A percentile compares a stretch with the other conserved stretches of the same genome.
Evolutionary conservation across 257 asterid species (phyloP).

Genomic region (Salvia hispanica): DNA sequence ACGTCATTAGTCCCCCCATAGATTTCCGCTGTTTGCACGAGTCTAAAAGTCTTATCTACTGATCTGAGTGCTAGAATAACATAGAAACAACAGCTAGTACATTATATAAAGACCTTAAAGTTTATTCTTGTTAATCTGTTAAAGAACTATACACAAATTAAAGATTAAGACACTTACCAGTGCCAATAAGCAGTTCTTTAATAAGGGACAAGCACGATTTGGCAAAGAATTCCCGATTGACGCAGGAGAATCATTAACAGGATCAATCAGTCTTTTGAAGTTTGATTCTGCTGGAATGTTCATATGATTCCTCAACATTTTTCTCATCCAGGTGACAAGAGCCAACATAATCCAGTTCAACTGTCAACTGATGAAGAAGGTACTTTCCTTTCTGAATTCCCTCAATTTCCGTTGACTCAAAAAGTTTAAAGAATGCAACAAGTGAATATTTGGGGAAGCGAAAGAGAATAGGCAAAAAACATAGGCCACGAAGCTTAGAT

Average conservation of each 20-base stretch:
- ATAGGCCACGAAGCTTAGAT: conserved; percentile 62
- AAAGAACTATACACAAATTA: conserved; percentile 10
- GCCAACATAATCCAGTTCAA: conserved; percentile 50
- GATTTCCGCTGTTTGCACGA: not conserved
- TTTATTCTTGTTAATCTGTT: conserved; percentile 17
- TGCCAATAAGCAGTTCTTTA: conserved; percentile 67
- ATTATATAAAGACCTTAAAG: conserved; percentile 23
- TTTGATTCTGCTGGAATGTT: conserved; percentile 37
- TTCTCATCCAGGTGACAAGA: conserved; percentile 33
- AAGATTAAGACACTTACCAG: conserved; percentile 55
- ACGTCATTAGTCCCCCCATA: conserved; percentile 6
- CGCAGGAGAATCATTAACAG: conserved; percentile 33
- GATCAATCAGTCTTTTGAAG: conserved; percentile 42
- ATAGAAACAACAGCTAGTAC: conserved; percentile 16
- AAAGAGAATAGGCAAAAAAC: conserved; percentile 67
- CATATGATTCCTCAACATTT: conserved; percentile 37
- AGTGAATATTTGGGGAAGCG: conserved; percentile 64
- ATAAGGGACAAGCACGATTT: conserved; percentile 30
- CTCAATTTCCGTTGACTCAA: conserved; percentile 51
- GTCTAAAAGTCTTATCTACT: not conserved
- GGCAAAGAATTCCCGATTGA: conserved; percentile 41
- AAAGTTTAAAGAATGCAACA: conserved; percentile 74
- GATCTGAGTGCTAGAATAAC: conserved; percentile 15
- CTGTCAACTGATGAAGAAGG: conserved; percentile 69
- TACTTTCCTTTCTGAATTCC: conserved; percentile 59